These are phyloP conservation scores for Trypanosoma boissoni DNA, from an alignment of 208 protist genomes.

Conservation along the genomic window DNA sequence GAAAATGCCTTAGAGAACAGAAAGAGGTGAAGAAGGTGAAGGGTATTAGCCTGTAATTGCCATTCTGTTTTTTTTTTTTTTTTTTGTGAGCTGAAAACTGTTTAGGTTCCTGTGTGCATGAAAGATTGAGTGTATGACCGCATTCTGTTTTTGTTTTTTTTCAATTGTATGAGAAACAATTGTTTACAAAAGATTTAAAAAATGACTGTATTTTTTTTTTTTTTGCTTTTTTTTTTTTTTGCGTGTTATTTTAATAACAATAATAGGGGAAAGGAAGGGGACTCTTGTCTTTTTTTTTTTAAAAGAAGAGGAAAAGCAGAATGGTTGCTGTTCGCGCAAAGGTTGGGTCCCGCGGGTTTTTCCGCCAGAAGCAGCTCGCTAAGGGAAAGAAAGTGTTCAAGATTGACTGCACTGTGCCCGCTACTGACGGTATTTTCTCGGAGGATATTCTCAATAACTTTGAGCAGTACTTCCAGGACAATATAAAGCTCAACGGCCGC, in stretches of 20 bases:
- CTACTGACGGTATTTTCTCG: constrained; percentile 65
- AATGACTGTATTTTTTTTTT: neutral
- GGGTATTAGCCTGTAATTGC: neutral
- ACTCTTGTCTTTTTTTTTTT: neutral
- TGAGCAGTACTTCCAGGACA: constrained; percentile 96
- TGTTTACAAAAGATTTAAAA: too few species aligned
- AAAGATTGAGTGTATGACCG: neutral
- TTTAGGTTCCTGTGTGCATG: neutral
- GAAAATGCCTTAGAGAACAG: constrained; percentile 4
- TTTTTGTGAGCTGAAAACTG: neutral
- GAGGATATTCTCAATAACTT: constrained; percentile 85
- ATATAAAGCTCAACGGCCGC: constrained; percentile 98
- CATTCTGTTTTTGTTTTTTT: too few species aligned
- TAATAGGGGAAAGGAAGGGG: neutral
- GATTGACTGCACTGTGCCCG: constrained; percentile 55
- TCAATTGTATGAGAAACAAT: too few species aligned
- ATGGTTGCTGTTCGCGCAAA: constrained; percentile 72
- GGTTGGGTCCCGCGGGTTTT: constrained; percentile 80
- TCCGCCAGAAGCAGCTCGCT: constrained; percentile 79
- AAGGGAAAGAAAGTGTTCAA: constrained; percentile 92
- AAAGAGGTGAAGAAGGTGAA: neutral
- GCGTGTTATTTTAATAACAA: neutral
- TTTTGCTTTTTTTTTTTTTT: neutral
- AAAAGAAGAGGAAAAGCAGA: neutral
- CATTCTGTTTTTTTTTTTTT: constrained; percentile 6